Percentiles rank a stretch among this genome's conserved stretches.
phyloP scores from a whole-genome alignment of 345 rosid genomes.

The Hibiscus mutabilis region DNA sequence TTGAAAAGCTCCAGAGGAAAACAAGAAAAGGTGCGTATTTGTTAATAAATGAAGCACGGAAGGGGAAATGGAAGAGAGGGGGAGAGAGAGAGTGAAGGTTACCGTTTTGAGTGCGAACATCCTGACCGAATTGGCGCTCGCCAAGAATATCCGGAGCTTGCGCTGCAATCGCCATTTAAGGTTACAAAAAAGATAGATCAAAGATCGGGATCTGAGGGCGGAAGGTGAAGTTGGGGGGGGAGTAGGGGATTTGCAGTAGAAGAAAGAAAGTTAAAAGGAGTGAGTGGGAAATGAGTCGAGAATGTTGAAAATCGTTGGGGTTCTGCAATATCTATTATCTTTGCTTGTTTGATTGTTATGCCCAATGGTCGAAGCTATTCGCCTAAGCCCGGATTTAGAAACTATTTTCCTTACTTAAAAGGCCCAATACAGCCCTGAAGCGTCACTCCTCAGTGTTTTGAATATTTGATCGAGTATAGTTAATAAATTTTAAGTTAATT shows the following conservation, averaged over 20 bases:
- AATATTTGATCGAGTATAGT: no score
- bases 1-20: background rate
- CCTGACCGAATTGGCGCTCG: constrained; percentile 89
- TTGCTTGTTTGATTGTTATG: no score
- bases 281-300: background rate
- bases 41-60: background rate
- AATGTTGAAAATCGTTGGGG: constrained; percentile 5
- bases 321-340: background rate
- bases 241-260: background rate
- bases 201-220: constrained; percentile 1
- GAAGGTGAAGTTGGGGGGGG: background rate
- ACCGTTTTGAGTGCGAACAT: constrained; percentile 97
- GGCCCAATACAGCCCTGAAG: no score
- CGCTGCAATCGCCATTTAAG: constrained; percentile 48
- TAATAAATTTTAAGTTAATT: no score
- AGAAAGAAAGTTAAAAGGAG: background rate
- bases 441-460: no score
- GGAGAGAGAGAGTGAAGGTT: constrained; percentile 7
- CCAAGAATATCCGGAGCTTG: constrained; percentile 83
- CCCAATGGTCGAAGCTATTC: no score
- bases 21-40: background rate
- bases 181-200: background rate
- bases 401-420: no score
- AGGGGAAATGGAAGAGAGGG: background rate
- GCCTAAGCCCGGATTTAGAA: no score